Percentiles rank a stretch among this genome's conserved stretches.
Conservation (phyloP, 768 basidiomycete species). For the Antrodiella citrinella region DNA sequence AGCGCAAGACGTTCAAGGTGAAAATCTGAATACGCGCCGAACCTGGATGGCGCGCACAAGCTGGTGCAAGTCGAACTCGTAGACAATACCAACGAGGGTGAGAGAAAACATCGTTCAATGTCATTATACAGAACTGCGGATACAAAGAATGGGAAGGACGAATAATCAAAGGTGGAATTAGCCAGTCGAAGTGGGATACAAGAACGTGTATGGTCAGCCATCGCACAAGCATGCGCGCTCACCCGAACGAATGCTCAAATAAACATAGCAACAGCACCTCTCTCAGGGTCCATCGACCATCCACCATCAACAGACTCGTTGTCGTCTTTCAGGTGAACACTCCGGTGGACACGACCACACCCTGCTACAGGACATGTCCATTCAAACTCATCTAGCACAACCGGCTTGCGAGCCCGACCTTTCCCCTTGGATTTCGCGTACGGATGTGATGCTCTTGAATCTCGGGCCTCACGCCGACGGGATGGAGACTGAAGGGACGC, state of each 20-base stretch:
- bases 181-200: not conserved
- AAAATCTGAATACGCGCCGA: too few relatives aligned
- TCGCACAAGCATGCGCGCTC: too few relatives aligned
- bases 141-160: not conserved
- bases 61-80: not conserved
- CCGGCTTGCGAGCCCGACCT: slow-evolving; percentile 18
- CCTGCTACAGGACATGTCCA: slow-evolving; percentile 61
- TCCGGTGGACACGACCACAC: slow-evolving; percentile 47
- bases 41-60: too few relatives aligned
- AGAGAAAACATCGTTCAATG: not conserved
- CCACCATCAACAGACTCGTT: slow-evolving; percentile 28
- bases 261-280: slow-evolving; percentile 31
- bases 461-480: slow-evolving; percentile 2
- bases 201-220: not conserved
- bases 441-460: slow-evolving; percentile 17
- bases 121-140: not conserved
- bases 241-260: slow-evolving; percentile 25
- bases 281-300: slow-evolving; percentile 51
- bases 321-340: slow-evolving; percentile 34
- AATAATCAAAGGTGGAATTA: not conserved
- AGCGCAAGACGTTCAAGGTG: too few relatives aligned
- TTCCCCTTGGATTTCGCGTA: slow-evolving; percentile 25
- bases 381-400: slow-evolving; percentile 40
- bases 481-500: not conserved
- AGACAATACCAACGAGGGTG: not conserved